phyloP scores from a whole-genome alignment of 768 basidiomycete species.

The Lentinula lateritia region DNA sequence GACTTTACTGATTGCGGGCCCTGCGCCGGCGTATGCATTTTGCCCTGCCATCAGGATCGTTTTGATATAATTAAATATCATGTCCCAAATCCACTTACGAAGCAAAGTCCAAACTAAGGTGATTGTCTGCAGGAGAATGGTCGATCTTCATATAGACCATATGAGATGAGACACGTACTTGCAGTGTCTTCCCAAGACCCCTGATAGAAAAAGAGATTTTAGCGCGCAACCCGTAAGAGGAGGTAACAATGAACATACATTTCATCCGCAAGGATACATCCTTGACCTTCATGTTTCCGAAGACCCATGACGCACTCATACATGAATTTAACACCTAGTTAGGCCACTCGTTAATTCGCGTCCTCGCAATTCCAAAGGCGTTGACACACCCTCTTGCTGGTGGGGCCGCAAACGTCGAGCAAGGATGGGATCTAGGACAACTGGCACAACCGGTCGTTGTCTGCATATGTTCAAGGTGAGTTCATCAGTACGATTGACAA shows the following conservation, averaged over 20 bases:
- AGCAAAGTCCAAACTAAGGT: constrained; percentile 89
- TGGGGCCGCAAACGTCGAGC: constrained; percentile 75
- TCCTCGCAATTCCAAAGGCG: neutral
- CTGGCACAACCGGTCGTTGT: constrained; percentile 59
- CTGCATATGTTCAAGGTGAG: constrained; percentile 28
- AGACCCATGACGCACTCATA: constrained; percentile 97
- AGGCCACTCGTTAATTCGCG: constrained; percentile 4
- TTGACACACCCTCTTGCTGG: constrained; percentile 70
- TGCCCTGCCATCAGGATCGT: constrained; percentile 49
- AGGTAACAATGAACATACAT: constrained; percentile 45
- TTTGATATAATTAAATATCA: neutral
- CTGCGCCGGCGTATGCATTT: constrained; percentile 63
- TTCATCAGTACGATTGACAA: neutral
- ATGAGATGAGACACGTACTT: constrained; percentile 32
- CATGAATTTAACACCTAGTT: constrained; percentile 74
- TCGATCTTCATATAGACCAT: neutral
- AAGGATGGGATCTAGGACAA: constrained; percentile 89
- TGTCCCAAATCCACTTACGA: constrained; percentile 18
- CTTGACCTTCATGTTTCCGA: constrained; percentile 84
- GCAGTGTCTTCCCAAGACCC: constrained; percentile 97
- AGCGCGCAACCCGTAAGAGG: constrained; percentile 7
- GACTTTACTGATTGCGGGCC: constrained; percentile 66
- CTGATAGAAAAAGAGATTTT: constrained; percentile 23
- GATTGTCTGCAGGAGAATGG: constrained; percentile 57
- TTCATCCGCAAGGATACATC: constrained; percentile 96